Evolutionary conservation across 2,329 filamentous ascomycete genomes (phyloP).

Genomic region (Teratosphaeria destructans): DNA sequence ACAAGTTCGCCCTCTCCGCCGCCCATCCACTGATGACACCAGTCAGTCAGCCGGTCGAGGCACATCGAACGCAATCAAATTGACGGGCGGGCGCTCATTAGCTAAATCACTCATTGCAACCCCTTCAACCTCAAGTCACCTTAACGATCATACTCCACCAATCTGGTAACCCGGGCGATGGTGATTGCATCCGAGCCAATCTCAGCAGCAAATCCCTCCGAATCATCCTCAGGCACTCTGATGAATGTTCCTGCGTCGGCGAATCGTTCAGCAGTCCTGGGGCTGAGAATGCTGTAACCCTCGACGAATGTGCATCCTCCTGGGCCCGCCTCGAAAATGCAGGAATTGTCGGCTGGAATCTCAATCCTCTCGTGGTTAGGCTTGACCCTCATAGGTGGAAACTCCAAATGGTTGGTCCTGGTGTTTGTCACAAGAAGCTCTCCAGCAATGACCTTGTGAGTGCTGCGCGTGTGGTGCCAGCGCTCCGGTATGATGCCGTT

Average conservation of each 20-base stretch:
- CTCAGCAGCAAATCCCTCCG: background rate
- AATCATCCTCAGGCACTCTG: background rate
- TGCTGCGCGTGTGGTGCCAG: constrained; percentile 1
- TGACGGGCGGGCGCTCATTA: too few species aligned
- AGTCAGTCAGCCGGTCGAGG: too few species aligned
- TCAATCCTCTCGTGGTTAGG: background rate
- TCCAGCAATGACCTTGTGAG: background rate
- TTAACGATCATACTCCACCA: background rate
- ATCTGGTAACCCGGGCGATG: background rate
- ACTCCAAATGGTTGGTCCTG: background rate
- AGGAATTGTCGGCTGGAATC: background rate
- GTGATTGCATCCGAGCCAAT: background rate
- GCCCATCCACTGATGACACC: too few species aligned
- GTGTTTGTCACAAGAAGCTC: background rate
- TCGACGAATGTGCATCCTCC: constrained; percentile 3
- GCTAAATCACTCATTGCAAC: too few species aligned
- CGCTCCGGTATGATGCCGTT: background rate
- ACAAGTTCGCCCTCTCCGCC: too few species aligned
- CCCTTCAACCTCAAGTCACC: too few species aligned
- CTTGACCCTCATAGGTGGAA: background rate
- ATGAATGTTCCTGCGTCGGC: background rate
- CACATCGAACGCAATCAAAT: too few species aligned
- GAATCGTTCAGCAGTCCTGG: background rate
- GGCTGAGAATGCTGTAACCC: constrained; percentile 1
- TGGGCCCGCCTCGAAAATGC: background rate